phyloP scores from a whole-genome alignment of 768 basidiomycete species.

The Suillus bovinus region DNA sequence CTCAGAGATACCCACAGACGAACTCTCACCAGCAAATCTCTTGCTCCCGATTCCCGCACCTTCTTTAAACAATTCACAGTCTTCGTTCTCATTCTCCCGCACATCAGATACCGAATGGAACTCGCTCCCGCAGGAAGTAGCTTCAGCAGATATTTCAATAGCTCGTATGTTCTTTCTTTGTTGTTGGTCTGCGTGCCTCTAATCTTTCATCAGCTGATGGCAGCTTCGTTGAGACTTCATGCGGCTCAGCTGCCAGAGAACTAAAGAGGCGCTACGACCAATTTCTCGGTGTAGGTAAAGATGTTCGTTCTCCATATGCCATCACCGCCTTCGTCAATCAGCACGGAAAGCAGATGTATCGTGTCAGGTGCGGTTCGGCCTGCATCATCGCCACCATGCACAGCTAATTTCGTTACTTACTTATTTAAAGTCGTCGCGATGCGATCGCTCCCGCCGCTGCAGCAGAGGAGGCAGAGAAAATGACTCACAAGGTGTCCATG shows the following conservation, averaged over 20 bases:
- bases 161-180: slow-evolving; percentile 47
- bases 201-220: slow-evolving; percentile 54
- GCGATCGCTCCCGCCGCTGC: slow-evolving; percentile 59
- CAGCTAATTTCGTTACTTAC: background rate
- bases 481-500: slow-evolving; percentile 33
- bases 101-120: slow-evolving; percentile 39
- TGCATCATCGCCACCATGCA: background rate
- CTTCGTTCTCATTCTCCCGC: slow-evolving; percentile 48
- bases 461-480: slow-evolving; percentile 47
- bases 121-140: slow-evolving; percentile 49
- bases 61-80: slow-evolving; percentile 39
- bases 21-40: slow-evolving; percentile 26
- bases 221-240: slow-evolving; percentile 79
- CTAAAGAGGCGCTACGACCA: slow-evolving; percentile 78
- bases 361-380: slow-evolving; percentile 55
- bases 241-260: slow-evolving; percentile 71
- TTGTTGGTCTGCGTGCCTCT: background rate
- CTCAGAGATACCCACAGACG: background rate
- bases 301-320: slow-evolving; percentile 74
- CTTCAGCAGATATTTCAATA: slow-evolving; percentile 56
- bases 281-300: slow-evolving; percentile 60
- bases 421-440: slow-evolving; percentile 51
- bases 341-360: slow-evolving; percentile 75
- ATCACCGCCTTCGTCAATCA: slow-evolving; percentile 84
- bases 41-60: slow-evolving; percentile 45